Conservation (phyloP, 345 rosid genomes). For the Eucalyptus coolabah region DNA sequence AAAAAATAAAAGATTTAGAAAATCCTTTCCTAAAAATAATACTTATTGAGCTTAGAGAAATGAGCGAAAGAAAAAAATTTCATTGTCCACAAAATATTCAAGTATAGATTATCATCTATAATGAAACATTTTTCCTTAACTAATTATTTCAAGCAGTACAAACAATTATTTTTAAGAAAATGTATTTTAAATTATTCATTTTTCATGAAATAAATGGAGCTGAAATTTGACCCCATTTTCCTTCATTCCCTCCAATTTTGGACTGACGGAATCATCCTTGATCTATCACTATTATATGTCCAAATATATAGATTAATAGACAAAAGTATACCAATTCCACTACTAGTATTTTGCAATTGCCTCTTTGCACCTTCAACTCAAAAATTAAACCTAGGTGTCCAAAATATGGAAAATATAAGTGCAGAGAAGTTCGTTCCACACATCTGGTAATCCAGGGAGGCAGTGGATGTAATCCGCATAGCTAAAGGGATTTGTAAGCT, state of each 20-base stretch:
- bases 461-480: constrained; percentile 1
- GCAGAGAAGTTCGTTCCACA: neutral
- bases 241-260: neutral
- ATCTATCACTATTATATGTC: neutral
- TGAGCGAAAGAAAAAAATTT: no score
- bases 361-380: neutral
- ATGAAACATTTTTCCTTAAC: neutral
- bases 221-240: neutral
- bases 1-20: no score
- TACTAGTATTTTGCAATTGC: neutral
- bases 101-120: neutral
- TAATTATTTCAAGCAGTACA: neutral
- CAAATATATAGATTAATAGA: neutral
- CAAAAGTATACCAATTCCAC: neutral
- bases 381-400: neutral
- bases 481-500: constrained; percentile 33
- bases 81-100: neutral
- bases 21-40: no score
- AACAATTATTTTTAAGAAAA: neutral
- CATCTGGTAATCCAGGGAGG: neutral
- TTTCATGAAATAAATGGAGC: neutral
- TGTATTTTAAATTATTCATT: neutral
- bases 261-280: neutral
- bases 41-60: no score
- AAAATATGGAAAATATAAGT: neutral